Evolutionary conservation across 2,329 filamentous ascomycete genomes (phyloP).

Genomic region (Penicillium sp.): DNA sequence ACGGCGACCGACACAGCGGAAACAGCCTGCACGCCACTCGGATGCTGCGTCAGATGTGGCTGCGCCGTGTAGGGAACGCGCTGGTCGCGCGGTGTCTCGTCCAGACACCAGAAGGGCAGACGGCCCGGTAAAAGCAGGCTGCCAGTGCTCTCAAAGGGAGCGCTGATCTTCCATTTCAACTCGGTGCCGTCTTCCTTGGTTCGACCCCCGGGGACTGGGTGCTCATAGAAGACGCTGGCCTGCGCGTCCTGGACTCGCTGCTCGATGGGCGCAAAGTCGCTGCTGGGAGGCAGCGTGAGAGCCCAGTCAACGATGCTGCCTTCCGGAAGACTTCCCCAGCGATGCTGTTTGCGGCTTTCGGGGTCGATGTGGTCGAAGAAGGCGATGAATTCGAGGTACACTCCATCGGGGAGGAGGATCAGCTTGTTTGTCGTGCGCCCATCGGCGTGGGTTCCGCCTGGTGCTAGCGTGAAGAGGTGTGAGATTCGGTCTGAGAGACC

Average conservation of each 20-base stretch:
- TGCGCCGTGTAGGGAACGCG: constrained; percentile 13
- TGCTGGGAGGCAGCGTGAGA: constrained; percentile 16
- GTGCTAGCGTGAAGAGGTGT: constrained; percentile 14
- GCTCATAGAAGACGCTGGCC: constrained; percentile 4
- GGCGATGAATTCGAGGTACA: constrained; percentile 20
- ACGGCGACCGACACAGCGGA: constrained; percentile 6
- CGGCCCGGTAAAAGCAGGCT: constrained; percentile 1
- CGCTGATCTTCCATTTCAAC: constrained; percentile 11
- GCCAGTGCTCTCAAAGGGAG: neutral
- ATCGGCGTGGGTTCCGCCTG: constrained; percentile 18
- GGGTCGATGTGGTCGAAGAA: constrained; percentile 21
- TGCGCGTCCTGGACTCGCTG: constrained; percentile 3
- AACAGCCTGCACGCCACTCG: constrained; percentile 10
- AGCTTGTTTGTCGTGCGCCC: constrained; percentile 21
- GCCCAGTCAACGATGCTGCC: constrained; percentile 21
- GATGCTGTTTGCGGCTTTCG: constrained; percentile 14
- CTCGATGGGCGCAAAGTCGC: constrained; percentile 12
- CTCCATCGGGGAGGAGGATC: constrained; percentile 16
- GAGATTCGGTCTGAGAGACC: constrained; percentile 7
- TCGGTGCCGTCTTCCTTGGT: constrained; percentile 12
- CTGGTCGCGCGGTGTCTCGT: constrained; percentile 10
- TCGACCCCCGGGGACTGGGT: constrained; percentile 10
- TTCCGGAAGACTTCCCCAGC: constrained; percentile 19
- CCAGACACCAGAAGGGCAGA: constrained; percentile 15
- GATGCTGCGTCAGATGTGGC: constrained; percentile 8